Percentiles rank a stretch among this genome's conserved stretches.
Conservation (phyloP, 176 grass and related monocot species). For the Oryza glumipatula region DNA sequence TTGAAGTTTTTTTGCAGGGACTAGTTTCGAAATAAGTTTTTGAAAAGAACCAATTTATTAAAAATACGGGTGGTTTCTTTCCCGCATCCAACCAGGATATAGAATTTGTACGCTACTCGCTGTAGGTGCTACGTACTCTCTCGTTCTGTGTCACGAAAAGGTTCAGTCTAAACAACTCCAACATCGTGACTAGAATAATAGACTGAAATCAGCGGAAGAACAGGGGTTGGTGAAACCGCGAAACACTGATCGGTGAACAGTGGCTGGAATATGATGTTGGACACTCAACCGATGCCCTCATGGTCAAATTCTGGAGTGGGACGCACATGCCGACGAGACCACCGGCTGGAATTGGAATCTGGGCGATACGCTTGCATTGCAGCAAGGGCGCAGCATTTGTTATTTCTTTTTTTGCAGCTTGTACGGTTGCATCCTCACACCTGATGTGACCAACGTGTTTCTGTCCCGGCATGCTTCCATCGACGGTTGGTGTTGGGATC, state of each 20-base stretch:
- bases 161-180: constrained; percentile 24
- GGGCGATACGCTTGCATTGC: background rate
- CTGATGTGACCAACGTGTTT: background rate
- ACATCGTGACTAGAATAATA: background rate
- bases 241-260: background rate
- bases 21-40: no score
- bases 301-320: background rate
- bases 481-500: background rate
- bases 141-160: constrained; percentile 3
- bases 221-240: background rate
- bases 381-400: background rate
- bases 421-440: background rate
- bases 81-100: background rate
- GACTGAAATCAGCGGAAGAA: background rate
- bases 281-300: background rate
- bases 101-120: background rate
- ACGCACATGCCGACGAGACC: background rate
- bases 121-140: background rate
- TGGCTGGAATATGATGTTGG: background rate
- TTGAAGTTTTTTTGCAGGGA: no score
- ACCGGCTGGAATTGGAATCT: background rate
- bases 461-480: no score
- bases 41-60: no score
- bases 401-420: background rate
- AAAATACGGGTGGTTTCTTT: background rate